Percentiles rank a stretch among this genome's conserved stretches.
phyloP scores from a whole-genome alignment of 306 rosid genomes.

The cucumber (Cucumis sativus) region Cucumber_9930_V3 NC_026660.2:9594501-9595000 shows the following conservation, averaged over 20 bases:
- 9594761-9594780: too few relatives aligned
- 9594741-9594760: too few relatives aligned
- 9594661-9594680: neutral
- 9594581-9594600: neutral
- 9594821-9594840: too few relatives aligned
- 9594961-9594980: too few relatives aligned
- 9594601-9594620: neutral
- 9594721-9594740: too few relatives aligned
- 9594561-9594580: neutral
- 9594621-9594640: neutral
- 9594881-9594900: too few relatives aligned
- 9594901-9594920: too few relatives aligned
- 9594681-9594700: neutral
- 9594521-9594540: neutral
- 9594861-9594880: neutral
- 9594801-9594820: too few relatives aligned
- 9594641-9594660: neutral
- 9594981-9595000: too few relatives aligned
- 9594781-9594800: too few relatives aligned
- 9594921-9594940: too few relatives aligned
- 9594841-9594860: neutral
- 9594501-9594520: neutral
- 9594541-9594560: neutral
- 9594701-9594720: neutral
- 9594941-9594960: too few relatives aligned